Base-by-base conservation (phyloP, 2,329 filamentous ascomycete genomes). In the Penicillium hesseltinei region DNA sequence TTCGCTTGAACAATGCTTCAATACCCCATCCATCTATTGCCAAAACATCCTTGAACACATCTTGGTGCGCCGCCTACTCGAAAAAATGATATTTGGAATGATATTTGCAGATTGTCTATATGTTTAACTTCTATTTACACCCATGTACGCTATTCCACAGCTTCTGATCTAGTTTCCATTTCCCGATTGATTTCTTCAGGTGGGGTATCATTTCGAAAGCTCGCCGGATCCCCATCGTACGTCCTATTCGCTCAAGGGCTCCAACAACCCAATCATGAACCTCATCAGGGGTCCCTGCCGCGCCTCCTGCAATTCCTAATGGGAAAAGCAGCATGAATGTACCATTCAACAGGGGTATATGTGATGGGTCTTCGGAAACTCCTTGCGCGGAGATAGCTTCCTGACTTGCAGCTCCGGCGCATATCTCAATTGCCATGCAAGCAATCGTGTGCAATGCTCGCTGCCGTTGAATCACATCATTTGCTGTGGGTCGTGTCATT, bases 301-400 rank as follows among this genome's bases (percentile, higher is more conserved):
- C 61, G 25, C 60, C 54, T 39, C 64, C 68, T 8, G 65, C 66
- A 21, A 63, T 51, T 2, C 58, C 51, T 43, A 70, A 44, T 5
- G 63, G 62, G 36, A 67, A 68, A 19, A 68, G 47, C 33, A 66
- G 25, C 58, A 65, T 62, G 21, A 69, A 68, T 1, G 62, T 56
- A 5, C 67, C 66, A 46, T 66, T 68, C 3, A 70, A 39, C 7
- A 61, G 61, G 27, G 65, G 62, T 8, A 56, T 17, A 17, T 39
- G 49, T 5, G 36, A 44, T 5, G 35, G n/a, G 6, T 29, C 23
- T 21, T 27, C 21, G 9, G 58, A 29, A n/a, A 49, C 15, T 5
- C 54, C 58, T 35, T 47, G n/a, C 6, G 39, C 47, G 23, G 54
- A 48, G 36, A 53, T 46, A 25, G 57, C 46, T 48, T 61, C 55